phyloP scores from a whole-genome alignment of 202 grass and related monocot species.

The Panicum virgatum region DNA sequence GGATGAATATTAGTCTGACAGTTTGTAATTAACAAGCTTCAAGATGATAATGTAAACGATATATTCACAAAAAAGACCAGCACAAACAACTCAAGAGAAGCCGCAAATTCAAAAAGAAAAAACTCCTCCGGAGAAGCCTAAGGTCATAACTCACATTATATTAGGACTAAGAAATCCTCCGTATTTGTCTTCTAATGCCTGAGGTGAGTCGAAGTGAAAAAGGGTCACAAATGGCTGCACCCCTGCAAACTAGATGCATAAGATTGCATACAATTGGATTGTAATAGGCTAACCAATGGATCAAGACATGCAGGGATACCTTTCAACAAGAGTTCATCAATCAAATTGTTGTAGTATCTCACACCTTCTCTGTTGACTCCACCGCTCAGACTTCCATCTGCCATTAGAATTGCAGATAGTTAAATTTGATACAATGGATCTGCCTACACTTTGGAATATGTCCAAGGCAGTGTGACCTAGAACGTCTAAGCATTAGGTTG shows the following conservation, averaged over 20 bases:
- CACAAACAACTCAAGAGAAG: background rate
- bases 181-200: slow-evolving; percentile 69
- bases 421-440: background rate
- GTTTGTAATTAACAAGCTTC: background rate
- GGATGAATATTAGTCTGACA: background rate
- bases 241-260: slow-evolving; percentile 32
- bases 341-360: slow-evolving; percentile 68
- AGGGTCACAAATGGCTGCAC: slow-evolving; percentile 65
- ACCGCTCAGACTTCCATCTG: slow-evolving; percentile 58
- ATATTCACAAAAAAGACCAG: background rate
- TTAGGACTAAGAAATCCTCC: slow-evolving; percentile 49
- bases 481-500: background rate
- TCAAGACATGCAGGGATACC: slow-evolving; percentile 12
- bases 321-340: slow-evolving; percentile 59
- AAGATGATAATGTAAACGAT: background rate
- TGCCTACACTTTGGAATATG: background rate
- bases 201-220: slow-evolving; percentile 77
- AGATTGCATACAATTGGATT: background rate
- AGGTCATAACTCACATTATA: slow-evolving; percentile 46
- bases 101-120: background rate
- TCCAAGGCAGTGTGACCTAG: background rate
- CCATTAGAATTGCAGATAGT: background rate
- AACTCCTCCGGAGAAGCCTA: background rate
- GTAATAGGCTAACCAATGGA: background rate
- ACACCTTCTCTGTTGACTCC: slow-evolving; percentile 68